These are phyloP conservation scores for Rauvolfia tetraphylla DNA, from an alignment of 257 asterid species.

Conservation along the genomic window DNA sequence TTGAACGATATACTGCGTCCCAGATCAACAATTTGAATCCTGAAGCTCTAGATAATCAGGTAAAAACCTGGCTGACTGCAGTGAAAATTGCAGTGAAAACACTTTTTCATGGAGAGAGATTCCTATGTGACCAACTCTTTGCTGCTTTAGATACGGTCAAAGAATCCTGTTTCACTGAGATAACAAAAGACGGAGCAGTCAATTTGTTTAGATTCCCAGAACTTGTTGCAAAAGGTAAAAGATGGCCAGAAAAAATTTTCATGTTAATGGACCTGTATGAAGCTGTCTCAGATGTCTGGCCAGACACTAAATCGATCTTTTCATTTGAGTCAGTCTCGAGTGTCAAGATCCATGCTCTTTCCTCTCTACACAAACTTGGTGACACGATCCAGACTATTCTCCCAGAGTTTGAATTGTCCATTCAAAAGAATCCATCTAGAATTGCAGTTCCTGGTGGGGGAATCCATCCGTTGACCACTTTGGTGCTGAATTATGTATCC, in stretches of 20 bases:
- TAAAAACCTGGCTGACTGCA: conserved; percentile 44
- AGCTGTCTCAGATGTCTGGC: conserved; percentile 41
- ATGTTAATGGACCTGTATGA: conserved; percentile 40
- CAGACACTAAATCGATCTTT: conserved; percentile 57
- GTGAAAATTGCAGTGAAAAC: conserved; percentile 41
- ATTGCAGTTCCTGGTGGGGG: conserved; percentile 48
- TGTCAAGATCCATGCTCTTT: conserved; percentile 48
- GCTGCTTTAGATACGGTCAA: conserved; percentile 38
- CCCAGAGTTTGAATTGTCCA: conserved; percentile 43
- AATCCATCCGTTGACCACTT: conserved; percentile 54
- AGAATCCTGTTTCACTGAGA: conserved; percentile 50
- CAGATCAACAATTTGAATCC: conserved; percentile 41
- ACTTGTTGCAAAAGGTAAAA: conserved; percentile 40
- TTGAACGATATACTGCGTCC: conserved; percentile 29
- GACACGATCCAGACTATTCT: conserved; percentile 36
- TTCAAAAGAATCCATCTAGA: conserved; percentile 54
- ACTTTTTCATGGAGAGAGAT: conserved; percentile 51
- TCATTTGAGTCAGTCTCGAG: conserved; percentile 40
- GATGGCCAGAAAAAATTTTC: conserved; percentile 39
- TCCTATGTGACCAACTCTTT: conserved; percentile 60
- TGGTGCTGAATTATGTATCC: conserved; percentile 41
- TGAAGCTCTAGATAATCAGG: conserved; percentile 33
- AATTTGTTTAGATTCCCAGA: conserved; percentile 59
- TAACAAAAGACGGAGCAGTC: conserved; percentile 42
- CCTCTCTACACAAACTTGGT: conserved; percentile 43